Evolutionary conservation across 1,139 yeast genomes (phyloP).

Genomic region (Debaryomycetaceae sp.): DNA sequence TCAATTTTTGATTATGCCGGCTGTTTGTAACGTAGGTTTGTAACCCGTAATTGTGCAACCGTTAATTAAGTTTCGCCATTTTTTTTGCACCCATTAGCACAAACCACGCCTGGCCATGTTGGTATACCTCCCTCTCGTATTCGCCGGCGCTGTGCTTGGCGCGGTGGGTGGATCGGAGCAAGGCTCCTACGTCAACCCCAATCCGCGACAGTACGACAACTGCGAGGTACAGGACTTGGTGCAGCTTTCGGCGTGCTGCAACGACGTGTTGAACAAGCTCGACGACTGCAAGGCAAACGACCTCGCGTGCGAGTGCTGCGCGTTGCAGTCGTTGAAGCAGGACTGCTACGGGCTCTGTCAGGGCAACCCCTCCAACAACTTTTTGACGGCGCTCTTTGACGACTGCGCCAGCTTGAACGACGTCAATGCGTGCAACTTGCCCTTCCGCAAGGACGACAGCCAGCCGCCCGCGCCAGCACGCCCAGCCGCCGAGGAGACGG

Average conservation of each 20-base stretch:
- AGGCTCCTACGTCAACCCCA: slow-evolving; percentile 45
- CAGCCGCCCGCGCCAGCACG: slow-evolving; percentile 1
- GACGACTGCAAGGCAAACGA: slow-evolving; percentile 50
- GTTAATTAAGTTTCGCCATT: too few relatives aligned
- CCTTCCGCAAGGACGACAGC: slow-evolving; percentile 39
- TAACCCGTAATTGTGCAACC: too few relatives aligned
- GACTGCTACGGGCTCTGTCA: slow-evolving; percentile 48
- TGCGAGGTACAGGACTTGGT: slow-evolving; percentile 42
- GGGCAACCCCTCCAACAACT: slow-evolving; percentile 44
- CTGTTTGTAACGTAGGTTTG: too few relatives aligned
- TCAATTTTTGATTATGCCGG: too few relatives aligned
- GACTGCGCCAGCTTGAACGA: slow-evolving; percentile 46
- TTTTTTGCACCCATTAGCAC: slow-evolving; percentile 6
- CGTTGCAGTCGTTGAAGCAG: slow-evolving; percentile 42
- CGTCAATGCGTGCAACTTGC: slow-evolving; percentile 47
- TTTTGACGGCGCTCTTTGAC: slow-evolving; percentile 38
- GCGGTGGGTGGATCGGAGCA: slow-evolving; percentile 16
- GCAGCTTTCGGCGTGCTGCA: slow-evolving; percentile 40
- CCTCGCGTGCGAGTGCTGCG: slow-evolving; percentile 54
- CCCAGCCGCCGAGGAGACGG: not conserved
- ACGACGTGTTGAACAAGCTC: slow-evolving; percentile 38
- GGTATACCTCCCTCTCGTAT: too few relatives aligned
- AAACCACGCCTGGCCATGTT: not conserved
- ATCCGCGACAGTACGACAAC: slow-evolving; percentile 34
- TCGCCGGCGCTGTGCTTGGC: not conserved